Conservation (phyloP, 1,284 basidiomycete species). For the Puccinia novopanici region DNA sequence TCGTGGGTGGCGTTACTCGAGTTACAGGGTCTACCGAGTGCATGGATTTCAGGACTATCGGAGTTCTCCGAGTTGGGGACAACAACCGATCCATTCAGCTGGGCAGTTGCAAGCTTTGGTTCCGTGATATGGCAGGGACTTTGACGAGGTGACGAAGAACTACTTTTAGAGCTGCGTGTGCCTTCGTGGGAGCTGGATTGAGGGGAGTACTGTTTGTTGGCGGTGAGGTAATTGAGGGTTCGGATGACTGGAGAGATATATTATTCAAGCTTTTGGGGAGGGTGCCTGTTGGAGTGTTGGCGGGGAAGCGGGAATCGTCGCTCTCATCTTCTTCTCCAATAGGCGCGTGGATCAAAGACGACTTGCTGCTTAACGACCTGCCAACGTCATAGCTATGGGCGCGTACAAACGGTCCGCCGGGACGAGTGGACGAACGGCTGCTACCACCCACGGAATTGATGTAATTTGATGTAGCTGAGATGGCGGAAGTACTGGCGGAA, state of each 20-base stretch:
- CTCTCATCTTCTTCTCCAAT: conserved; percentile 44
- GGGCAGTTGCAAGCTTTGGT: conserved; percentile 40
- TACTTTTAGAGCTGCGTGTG: neutral
- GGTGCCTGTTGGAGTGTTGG: neutral
- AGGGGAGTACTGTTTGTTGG: no score
- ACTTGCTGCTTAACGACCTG: conserved; percentile 11
- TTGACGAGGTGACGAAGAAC: neutral
- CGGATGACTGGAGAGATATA: conserved; percentile 2
- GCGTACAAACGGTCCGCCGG: neutral
- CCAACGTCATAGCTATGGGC: conserved; percentile 23
- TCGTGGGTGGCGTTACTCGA: neutral
- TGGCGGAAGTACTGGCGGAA: neutral
- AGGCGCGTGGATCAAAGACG: conserved; percentile 22
- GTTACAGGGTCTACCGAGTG: neutral
- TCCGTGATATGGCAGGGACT: conserved; percentile 36
- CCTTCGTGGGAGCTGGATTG: neutral
- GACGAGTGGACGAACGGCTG: conserved; percentile 15
- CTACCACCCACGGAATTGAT: neutral
- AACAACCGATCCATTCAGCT: conserved; percentile 25
- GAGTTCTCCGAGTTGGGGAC: neutral
- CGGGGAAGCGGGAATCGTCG: neutral
- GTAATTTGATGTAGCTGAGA: neutral
- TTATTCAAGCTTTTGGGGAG: conserved; percentile 3
- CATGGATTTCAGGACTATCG: no score
- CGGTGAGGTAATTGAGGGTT: neutral